These are phyloP conservation scores for Coemansia sp. DNA, from an alignment of 192 early-diverging fungal species.

Conservation along the genomic window DNA sequence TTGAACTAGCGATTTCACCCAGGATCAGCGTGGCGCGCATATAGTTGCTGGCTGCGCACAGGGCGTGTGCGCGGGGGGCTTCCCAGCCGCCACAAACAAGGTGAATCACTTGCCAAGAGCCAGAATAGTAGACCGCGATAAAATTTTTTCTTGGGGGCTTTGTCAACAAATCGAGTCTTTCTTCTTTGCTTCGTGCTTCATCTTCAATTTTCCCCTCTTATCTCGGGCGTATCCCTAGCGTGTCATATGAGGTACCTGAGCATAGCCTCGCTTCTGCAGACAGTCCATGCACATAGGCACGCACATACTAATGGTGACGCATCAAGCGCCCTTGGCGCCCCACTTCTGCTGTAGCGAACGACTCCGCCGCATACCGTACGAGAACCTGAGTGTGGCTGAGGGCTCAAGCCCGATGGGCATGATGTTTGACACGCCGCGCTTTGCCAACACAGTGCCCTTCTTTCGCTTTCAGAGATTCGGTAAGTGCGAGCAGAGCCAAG, in stretches of 20 bases:
- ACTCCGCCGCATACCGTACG: conserved; percentile 47
- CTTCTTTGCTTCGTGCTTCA: background rate
- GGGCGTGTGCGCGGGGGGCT: background rate
- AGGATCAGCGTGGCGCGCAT: conserved; percentile 3
- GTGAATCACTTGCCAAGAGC: background rate
- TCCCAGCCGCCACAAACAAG: background rate
- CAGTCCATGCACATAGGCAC: background rate
- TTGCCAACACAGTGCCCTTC: conserved; percentile 51
- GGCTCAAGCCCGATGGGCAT: conserved; percentile 42
- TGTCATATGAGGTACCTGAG: background rate
- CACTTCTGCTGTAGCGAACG: conserved; percentile 34
- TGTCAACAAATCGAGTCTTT: background rate
- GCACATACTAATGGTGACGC: conserved; percentile 5
- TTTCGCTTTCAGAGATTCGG: conserved; percentile 51
- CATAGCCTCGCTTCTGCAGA: background rate
- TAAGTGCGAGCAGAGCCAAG: conserved; percentile 10
- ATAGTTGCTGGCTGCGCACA: conserved; percentile 3
- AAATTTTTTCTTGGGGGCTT: background rate
- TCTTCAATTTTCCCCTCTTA: background rate
- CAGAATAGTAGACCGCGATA: background rate
- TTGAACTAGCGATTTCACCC: conserved; percentile 56
- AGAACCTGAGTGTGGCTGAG: conserved; percentile 40
- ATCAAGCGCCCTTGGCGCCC: background rate
- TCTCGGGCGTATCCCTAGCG: background rate
- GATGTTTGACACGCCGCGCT: conserved; percentile 52